Evolutionary conservation across 208 protist species (phyloP).

Genomic region (Lotmaria passim): DNA sequence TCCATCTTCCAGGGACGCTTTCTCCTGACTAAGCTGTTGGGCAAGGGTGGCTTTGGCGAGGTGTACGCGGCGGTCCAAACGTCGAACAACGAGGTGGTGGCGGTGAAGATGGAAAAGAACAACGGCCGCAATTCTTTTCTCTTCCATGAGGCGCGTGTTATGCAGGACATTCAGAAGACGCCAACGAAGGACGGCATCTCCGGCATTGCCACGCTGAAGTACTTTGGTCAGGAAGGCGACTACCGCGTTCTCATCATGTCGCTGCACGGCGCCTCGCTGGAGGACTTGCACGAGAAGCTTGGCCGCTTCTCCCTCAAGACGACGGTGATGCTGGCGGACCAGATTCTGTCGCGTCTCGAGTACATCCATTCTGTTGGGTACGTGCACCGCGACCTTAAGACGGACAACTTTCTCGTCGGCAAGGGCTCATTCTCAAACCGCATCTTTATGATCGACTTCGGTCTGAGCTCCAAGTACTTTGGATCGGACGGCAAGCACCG

Average conservation of each 20-base stretch:
- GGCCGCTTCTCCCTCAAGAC: constrained; percentile 98
- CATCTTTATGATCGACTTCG: constrained; percentile 96
- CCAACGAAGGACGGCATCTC: constrained; percentile 47
- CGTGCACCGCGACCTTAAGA: constrained; percentile 98
- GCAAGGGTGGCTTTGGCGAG: constrained; percentile 98
- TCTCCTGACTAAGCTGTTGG: constrained; percentile 84
- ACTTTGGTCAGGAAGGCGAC: constrained; percentile 97
- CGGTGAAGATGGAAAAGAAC: constrained; percentile 82
- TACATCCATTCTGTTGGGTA: constrained; percentile 98
- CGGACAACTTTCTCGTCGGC: constrained; percentile 99
- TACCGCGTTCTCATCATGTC: constrained; percentile 99
- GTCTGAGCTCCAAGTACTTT: constrained; percentile 88
- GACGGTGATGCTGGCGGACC: constrained; percentile 97
- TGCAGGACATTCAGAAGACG: constrained; percentile 81
- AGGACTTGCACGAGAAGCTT: constrained; percentile 88
- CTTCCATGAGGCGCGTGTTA: constrained; percentile 97
- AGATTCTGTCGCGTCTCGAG: constrained; percentile 97
- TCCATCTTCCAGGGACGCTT: constrained; percentile 79
- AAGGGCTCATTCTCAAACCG: constrained; percentile 78
- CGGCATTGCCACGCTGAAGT: constrained; percentile 97
- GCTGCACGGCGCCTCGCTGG: constrained; percentile 96
- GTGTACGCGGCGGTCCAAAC: constrained; percentile 92
- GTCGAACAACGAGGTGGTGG: constrained; percentile 62
- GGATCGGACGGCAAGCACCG: constrained; percentile 62
- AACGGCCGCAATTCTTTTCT: constrained; percentile 95